Evolutionary conservation across 2,329 filamentous ascomycete genomes (phyloP), one percentile per base, ranked within the genome.

Genomic region (Aspergillus sp.): DNA sequence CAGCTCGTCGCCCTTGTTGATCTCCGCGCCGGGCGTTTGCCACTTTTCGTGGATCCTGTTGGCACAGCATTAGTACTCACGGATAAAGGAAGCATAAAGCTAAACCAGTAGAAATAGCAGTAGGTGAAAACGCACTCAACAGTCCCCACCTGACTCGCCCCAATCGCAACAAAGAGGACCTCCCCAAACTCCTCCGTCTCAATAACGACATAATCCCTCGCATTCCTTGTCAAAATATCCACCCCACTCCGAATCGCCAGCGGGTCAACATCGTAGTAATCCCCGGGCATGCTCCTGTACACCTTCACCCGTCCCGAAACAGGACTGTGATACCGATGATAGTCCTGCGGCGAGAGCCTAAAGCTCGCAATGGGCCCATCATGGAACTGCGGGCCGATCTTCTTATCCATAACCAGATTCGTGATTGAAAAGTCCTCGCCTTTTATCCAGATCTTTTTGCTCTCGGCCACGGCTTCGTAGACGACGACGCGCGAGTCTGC

Each of bases 251-350:
- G 64, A 19, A 77, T 52, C 13, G 67, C 69, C 17, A 73, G 30
- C 7, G 80, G 76, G 64, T 81, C 78, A 28, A 81, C 78, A 46
- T 79, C 72, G 57, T 81, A 81, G 62, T 81, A 81, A 50, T 79
- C 75, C 0, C 80, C 79, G 0, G 77, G 76, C 17, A 82, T 75
- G 9, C 74, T 73, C 52, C 73, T 73, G 55, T 75, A 78, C 61
- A 69, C 67, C 61, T 72, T 75, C 2, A 82, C 69, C 3, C 55
- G 75, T 1, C 80, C 80, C 0, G 69, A 69, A 3, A 82, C 77
- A 3, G 80, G 80, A 3, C 74, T 76, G 68, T 82, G 80, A 63
- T 77, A 82, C 4, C 80, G 74, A 64, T 82, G 80, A 61, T 82
- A 82, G 65, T 82, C 79, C 69, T 81, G 79, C 11, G 79, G 78